These are phyloP conservation scores for Exophiala xenobiotica DNA, from an alignment of 2,329 filamentous ascomycete genomes.

Conservation along the genomic window DNA sequence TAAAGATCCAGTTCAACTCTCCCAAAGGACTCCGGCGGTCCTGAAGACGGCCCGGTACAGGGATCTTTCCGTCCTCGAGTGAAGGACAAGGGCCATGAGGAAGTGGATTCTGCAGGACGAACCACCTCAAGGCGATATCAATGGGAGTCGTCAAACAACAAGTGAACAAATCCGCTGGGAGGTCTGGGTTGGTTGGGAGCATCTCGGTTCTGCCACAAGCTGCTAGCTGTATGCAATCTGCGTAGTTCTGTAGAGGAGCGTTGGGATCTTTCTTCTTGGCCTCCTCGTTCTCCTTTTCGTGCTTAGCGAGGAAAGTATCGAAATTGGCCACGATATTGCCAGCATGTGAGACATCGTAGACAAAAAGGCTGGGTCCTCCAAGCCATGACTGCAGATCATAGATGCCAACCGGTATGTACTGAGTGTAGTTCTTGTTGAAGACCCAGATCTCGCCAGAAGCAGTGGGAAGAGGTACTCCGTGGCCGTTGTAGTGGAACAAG, in stretches of 20 bases:
- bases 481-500: conserved; percentile 97
- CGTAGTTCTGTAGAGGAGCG: conserved; percentile 62
- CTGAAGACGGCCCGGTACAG: conserved; percentile 82
- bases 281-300: conserved; percentile 84
- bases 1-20: conserved; percentile 99
- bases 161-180: conserved; percentile 94
- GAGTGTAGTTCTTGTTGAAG: conserved; percentile 97
- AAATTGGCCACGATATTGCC: conserved; percentile 96
- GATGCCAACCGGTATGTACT: conserved; percentile 95
- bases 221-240: conserved; percentile 87
- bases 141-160: conserved; percentile 95
- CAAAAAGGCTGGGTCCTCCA: conserved; percentile 90
- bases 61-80: conserved; percentile 77
- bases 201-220: conserved; percentile 90
- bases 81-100: conserved; percentile 67
- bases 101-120: conserved; percentile 86
- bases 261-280: conserved; percentile 72
- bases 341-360: conserved; percentile 96
- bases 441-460: conserved; percentile 98
- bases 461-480: conserved; percentile 94
- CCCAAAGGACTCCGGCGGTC: conserved; percentile 91
- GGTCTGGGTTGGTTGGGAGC: conserved; percentile 86
- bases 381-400: conserved; percentile 96
- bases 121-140: conserved; percentile 94
- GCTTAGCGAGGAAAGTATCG: conserved; percentile 89